phyloP scores from a whole-genome alignment of 2,329 filamentous ascomycete genomes.

The Pestalotiopsis sp. region DNA sequence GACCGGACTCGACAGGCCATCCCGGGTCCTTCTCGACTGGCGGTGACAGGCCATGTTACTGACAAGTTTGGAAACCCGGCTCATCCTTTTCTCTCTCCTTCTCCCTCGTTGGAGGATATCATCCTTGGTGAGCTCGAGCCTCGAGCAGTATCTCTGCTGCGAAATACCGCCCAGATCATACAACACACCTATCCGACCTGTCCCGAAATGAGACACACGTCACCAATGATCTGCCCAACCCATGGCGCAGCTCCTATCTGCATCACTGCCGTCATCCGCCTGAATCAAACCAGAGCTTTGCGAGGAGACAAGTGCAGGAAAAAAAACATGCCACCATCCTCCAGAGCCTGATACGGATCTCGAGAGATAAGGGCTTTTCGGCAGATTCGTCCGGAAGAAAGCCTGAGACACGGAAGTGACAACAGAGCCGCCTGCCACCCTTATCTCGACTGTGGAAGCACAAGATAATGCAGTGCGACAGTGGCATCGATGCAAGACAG shows the following conservation, averaged over 20 bases:
- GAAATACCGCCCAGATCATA: background rate
- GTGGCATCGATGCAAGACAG: background rate
- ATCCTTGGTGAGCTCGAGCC: background rate
- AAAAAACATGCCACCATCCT: background rate
- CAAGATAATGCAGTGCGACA: slow-evolving; percentile 9
- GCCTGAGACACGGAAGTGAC: background rate
- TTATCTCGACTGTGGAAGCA: slow-evolving; percentile 6
- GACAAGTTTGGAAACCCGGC: background rate
- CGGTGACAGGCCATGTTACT: slow-evolving; percentile 8
- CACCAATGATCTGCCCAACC: background rate
- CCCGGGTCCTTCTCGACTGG: background rate
- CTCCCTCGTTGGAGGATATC: background rate
- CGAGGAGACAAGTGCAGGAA: background rate
- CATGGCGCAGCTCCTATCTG: background rate
- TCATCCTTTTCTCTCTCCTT: background rate
- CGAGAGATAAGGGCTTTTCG: background rate
- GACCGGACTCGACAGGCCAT: slow-evolving; percentile 8
- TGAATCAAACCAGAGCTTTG: background rate
- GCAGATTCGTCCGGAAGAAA: background rate
- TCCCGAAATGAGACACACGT: slow-evolving; percentile 13
- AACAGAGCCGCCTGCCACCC: background rate
- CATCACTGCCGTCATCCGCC: background rate
- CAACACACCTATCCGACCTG: background rate
- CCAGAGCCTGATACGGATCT: background rate
- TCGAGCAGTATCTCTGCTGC: background rate